These are phyloP conservation scores for Acarospora socialis DNA, from an alignment of 2,329 filamentous ascomycete genomes.

Conservation along the genomic window DNA sequence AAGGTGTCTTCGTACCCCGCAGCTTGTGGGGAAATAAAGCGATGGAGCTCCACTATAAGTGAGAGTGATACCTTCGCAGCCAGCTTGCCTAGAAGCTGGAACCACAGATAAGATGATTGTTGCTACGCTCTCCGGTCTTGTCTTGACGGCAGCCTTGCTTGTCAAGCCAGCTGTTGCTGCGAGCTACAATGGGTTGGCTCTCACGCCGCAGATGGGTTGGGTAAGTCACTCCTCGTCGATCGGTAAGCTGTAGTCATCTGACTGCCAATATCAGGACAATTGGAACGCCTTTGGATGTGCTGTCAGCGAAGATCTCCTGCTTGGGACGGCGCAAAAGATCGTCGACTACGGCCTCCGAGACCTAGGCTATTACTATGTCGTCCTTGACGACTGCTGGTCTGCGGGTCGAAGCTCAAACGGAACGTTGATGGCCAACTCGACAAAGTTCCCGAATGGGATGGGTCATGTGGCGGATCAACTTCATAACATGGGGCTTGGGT, in stretches of 20 bases:
- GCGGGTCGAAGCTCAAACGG: constrained; percentile 30
- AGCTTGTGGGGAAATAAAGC: too few relatives aligned
- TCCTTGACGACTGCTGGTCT: constrained; percentile 41
- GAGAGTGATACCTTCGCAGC: too few relatives aligned
- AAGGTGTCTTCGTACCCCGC: too few relatives aligned
- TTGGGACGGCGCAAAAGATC: constrained; percentile 33
- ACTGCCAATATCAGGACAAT: constrained; percentile 18
- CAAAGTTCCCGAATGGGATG: constrained; percentile 36
- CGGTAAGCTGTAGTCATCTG: not conserved
- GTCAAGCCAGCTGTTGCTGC: constrained; percentile 14
- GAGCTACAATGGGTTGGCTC: constrained; percentile 28
- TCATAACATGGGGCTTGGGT: constrained; percentile 34
- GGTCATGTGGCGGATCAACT: constrained; percentile 32
- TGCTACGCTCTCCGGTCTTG: too few relatives aligned
- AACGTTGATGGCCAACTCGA: constrained; percentile 26
- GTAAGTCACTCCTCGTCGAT: constrained; percentile 14
- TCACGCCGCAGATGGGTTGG: constrained; percentile 32
- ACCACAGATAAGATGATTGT: too few relatives aligned
- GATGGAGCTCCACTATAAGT: too few relatives aligned
- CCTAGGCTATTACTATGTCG: constrained; percentile 29
- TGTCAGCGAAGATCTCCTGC: constrained; percentile 31
- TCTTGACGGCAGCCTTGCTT: too few relatives aligned
- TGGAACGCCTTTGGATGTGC: constrained; percentile 36
- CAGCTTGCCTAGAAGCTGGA: too few relatives aligned
- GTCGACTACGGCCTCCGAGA: constrained; percentile 33